These are phyloP conservation scores for Thecaphora thlaspeos DNA, from an alignment of 1,284 basidiomycete species.

Conservation along the genomic window DNA sequence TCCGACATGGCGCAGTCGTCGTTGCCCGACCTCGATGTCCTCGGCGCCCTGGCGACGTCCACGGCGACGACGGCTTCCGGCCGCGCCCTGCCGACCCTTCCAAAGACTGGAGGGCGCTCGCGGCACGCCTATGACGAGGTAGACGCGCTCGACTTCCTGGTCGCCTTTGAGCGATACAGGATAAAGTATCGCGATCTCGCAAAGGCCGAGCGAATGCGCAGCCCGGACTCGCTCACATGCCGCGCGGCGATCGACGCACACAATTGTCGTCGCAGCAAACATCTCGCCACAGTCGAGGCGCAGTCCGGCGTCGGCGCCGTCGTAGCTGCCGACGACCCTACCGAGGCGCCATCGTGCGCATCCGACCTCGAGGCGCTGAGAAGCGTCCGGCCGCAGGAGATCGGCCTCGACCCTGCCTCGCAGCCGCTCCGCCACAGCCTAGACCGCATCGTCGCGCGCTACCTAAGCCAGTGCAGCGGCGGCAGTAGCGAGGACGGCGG, in stretches of 20 bases:
- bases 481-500: no score
- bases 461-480: conserved; percentile 18
- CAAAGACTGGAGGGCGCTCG: no score
- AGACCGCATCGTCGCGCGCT: conserved; percentile 29
- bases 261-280: conserved; percentile 1
- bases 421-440: conserved; percentile 32
- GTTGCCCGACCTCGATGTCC: conserved; percentile 17
- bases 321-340: no score
- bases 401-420: conserved; percentile 17
- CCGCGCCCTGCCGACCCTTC: neutral
- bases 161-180: conserved; percentile 37
- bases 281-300: no score
- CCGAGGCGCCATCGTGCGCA: no score
- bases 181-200: conserved; percentile 25
- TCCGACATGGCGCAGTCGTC: conserved; percentile 23
- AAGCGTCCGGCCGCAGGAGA: neutral
- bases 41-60: no score
- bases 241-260: conserved; percentile 23
- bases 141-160: conserved; percentile 42
- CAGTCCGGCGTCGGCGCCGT: no score
- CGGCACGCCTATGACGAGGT: conserved; percentile 24
- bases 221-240: conserved; percentile 27
- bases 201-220: conserved; percentile 18
- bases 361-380: neutral
- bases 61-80: conserved; percentile 4